Evolutionary conservation across 371 early-diverging fungal genomes (phyloP).

Genomic region (Apophysomyces ossiformis): DNA sequence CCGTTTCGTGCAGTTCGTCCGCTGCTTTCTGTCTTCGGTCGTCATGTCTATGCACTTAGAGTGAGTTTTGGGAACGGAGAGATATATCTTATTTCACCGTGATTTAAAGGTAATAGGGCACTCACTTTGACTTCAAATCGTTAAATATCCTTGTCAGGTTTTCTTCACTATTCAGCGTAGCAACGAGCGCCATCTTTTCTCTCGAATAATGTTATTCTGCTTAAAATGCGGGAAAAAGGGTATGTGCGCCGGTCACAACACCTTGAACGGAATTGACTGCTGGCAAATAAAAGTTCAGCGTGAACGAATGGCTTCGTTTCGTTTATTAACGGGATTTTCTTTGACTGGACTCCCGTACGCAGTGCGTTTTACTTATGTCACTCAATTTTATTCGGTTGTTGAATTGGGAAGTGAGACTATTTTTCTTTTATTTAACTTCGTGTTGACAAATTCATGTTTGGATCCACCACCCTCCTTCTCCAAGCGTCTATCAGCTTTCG

Average conservation of each 20-base stretch:
- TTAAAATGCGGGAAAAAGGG: neutral
- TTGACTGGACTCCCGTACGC: neutral
- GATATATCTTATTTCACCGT: too few relatives aligned
- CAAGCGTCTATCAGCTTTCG: neutral
- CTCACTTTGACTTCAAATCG: constrained; percentile 58
- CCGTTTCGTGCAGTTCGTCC: constrained; percentile 60
- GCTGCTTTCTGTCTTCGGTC: constrained; percentile 62
- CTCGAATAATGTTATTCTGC: constrained; percentile 5
- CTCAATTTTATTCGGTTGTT: neutral
- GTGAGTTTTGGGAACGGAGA: neutral
- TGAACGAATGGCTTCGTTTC: constrained; percentile 7
- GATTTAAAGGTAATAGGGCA: neutral
- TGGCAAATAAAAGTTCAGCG: constrained; percentile 9
- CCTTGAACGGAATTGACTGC: constrained; percentile 9
- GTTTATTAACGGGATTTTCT: neutral
- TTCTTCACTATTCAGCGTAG: constrained; percentile 52
- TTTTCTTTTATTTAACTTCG: neutral
- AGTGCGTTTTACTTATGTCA: neutral
- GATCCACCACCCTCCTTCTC: neutral
- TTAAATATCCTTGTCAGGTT: constrained; percentile 53
- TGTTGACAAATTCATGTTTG: neutral
- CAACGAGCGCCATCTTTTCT: constrained; percentile 43
- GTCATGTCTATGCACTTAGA: constrained; percentile 47
- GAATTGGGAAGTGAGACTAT: neutral
- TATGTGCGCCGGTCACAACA: constrained; percentile 11